These are phyloP conservation scores for Umbelopsis sp. DNA, from an alignment of 192 early-diverging fungal genomes.

Conservation along the genomic window DNA sequence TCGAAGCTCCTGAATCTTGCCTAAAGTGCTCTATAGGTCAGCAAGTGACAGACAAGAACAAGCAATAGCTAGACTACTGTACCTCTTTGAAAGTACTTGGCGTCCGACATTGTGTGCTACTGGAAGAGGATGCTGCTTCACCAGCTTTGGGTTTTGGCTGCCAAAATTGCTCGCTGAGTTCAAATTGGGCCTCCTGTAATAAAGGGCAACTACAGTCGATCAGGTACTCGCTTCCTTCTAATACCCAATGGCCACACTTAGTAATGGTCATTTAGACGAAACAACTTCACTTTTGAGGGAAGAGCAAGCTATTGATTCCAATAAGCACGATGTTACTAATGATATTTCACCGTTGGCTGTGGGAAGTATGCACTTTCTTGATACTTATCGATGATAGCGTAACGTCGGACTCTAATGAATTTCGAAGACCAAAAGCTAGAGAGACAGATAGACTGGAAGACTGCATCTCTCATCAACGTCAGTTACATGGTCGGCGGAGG, in stretches of 20 bases:
- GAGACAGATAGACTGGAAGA: slow-evolving; percentile 3
- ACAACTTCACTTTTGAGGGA: not conserved
- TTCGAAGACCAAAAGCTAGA: not conserved
- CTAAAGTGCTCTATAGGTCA: slow-evolving; percentile 45
- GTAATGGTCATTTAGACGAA: not conserved
- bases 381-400: not conserved
- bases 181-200: too few relatives aligned
- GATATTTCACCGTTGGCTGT: slow-evolving; percentile 7
- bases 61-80: not conserved
- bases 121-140: not conserved
- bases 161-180: too few relatives aligned
- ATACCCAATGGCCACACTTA: not conserved
- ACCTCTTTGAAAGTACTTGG: slow-evolving; percentile 64
- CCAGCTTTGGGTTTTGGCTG: not conserved
- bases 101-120: slow-evolving; percentile 49
- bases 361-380: not conserved
- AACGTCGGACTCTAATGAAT: not conserved
- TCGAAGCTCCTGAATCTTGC: slow-evolving; percentile 89
- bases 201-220: too few relatives aligned
- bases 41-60: not conserved
- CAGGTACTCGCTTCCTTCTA: too few relatives aligned
- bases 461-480: slow-evolving; percentile 14
- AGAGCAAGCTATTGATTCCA: not conserved
- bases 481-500: slow-evolving; percentile 38
- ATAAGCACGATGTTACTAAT: not conserved